A percentile compares a stretch with the other conserved stretches of the same genome.
Evolutionary conservation across 2,329 filamentous ascomycete species (phyloP).

Genomic region (Cordyceps fumosorosea): DNA sequence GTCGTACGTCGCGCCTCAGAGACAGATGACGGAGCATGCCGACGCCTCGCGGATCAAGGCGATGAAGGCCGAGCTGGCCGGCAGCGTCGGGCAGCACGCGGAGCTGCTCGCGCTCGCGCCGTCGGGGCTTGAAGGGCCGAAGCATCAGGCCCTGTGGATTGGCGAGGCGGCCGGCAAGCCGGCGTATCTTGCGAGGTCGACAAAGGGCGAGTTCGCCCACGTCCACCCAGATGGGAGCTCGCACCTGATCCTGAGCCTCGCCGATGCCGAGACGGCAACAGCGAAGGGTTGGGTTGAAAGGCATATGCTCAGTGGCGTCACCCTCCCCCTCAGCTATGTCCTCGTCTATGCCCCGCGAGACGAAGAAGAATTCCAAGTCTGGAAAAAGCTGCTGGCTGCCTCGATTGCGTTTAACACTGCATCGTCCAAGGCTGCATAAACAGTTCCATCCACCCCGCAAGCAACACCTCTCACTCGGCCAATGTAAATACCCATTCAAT

Average conservation of each 20-base stretch:
- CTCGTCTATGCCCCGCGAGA: slow-evolving; percentile 35
- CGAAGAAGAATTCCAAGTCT: slow-evolving; percentile 26
- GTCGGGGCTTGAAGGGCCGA: slow-evolving; percentile 9
- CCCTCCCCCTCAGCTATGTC: slow-evolving; percentile 30
- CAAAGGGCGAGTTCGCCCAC: slow-evolving; percentile 29
- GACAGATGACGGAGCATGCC: slow-evolving; percentile 26
- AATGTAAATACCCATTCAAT: background rate
- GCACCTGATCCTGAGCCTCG: slow-evolving; percentile 31
- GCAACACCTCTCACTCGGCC: background rate
- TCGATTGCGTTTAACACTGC: slow-evolving; percentile 15
- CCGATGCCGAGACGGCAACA: slow-evolving; percentile 30
- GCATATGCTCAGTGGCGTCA: slow-evolving; percentile 23
- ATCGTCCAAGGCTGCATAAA: background rate
- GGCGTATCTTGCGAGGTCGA: slow-evolving; percentile 11
- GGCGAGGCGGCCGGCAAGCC: background rate
- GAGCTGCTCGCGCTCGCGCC: background rate
- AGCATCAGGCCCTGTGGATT: slow-evolving; percentile 12
- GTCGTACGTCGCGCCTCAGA: slow-evolving; percentile 30
- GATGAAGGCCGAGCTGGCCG: slow-evolving; percentile 23
- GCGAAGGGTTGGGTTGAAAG: slow-evolving; percentile 34
- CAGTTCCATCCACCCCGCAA: background rate
- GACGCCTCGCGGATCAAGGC: slow-evolving; percentile 9
- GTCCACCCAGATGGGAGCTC: slow-evolving; percentile 33
- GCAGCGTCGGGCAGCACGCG: slow-evolving; percentile 1
- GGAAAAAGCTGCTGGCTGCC: slow-evolving; percentile 19